These are phyloP conservation scores for Fusarium haematococcum DNA, from an alignment of 2,329 filamentous ascomycete species.

Conservation along the genomic window DNA sequence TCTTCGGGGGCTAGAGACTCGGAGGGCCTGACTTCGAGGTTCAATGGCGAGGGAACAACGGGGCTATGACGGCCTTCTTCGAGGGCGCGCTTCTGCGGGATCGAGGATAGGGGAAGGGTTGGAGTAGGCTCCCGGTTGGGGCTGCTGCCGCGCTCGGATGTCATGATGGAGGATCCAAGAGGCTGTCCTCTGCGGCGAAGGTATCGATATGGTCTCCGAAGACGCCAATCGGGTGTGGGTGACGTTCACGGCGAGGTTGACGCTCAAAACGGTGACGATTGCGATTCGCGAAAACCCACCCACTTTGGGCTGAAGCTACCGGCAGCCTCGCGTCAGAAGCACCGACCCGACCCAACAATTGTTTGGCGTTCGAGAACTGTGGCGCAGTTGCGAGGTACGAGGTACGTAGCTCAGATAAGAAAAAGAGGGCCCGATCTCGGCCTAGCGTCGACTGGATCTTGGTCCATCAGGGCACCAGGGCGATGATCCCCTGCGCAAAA, in stretches of 20 bases:
- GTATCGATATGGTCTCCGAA: neutral
- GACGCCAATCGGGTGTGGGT: conserved; percentile 1
- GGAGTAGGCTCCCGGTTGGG: conserved; percentile 58
- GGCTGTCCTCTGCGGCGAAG: neutral
- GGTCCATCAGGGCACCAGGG: conserved; percentile 29
- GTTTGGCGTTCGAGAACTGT: conserved; percentile 4
- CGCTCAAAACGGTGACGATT: conserved; percentile 9
- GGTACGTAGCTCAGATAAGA: conserved; percentile 17
- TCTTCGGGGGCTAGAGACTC: conserved; percentile 59
- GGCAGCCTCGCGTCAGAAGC: conserved; percentile 14
- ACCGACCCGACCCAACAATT: neutral
- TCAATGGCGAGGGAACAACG: conserved; percentile 79
- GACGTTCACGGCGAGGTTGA: conserved; percentile 5
- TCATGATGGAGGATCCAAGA: conserved; percentile 43
- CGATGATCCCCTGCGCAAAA: conserved; percentile 39
- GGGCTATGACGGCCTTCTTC: conserved; percentile 76
- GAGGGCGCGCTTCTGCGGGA: conserved; percentile 74
- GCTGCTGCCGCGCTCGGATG: conserved; percentile 51
- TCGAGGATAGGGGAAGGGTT: conserved; percentile 55
- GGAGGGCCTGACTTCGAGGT: conserved; percentile 67
- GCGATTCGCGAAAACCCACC: conserved; percentile 6
- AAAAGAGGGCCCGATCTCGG: conserved; percentile 45
- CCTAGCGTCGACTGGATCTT: conserved; percentile 43
- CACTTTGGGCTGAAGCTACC: conserved; percentile 18
- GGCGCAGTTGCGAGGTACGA: conserved; percentile 1